phyloP scores from a whole-genome alignment of 495 filamentous ascomycete species.

The Tuber umbilicatum region DNA sequence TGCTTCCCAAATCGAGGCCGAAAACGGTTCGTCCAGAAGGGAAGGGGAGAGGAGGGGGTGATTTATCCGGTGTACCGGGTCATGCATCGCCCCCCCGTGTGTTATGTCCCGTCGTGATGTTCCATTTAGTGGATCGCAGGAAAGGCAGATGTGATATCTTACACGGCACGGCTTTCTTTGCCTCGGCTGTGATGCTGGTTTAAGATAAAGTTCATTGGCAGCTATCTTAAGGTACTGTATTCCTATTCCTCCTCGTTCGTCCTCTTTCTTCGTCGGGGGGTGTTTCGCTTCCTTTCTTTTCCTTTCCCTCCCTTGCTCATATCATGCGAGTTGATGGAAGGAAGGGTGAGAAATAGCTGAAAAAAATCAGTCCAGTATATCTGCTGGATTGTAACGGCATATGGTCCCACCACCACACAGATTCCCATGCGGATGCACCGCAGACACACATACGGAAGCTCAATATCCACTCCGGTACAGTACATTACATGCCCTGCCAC shows the following conservation, averaged over 20 bases:
- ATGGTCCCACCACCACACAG: not conserved
- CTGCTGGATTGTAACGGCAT: not conserved
- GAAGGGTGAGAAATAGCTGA: not conserved
- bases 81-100: not conserved
- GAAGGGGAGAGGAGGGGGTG: not conserved
- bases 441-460: not conserved
- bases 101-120: not conserved
- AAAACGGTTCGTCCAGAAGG: not conserved
- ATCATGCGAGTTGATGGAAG: not conserved
- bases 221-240: not conserved
- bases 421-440: not conserved
- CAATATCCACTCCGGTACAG: not conserved
- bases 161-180: not conserved
- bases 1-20: not conserved
- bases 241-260: not conserved
- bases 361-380: not conserved
- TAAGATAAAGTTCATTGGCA: not conserved
- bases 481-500: not conserved
- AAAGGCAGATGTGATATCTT: not conserved
- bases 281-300: not conserved
- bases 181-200: not conserved
- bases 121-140: not conserved
- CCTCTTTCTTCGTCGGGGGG: not conserved
- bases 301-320: not conserved
- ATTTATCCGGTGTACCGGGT: not conserved